These are phyloP conservation scores for Medicago truncatula DNA, from an alignment of 306 rosid species.

Conservation along the genomic window DNA sequence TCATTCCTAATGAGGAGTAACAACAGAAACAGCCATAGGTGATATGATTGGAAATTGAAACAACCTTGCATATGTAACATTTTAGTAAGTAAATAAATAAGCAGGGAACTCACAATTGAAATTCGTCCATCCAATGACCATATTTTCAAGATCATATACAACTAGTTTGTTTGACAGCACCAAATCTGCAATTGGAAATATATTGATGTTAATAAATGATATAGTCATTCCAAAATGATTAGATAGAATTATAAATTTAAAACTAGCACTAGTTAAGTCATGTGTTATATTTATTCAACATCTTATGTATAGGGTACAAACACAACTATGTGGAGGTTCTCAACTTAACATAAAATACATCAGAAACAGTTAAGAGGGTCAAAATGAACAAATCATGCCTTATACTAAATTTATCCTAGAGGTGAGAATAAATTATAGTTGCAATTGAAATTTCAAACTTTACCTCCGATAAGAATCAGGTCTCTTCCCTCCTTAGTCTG, in stretches of 20 bases:
- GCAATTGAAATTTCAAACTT: constrained; percentile 22
- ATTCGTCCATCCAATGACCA: constrained; percentile 71
- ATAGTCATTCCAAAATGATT: constrained; percentile 26
- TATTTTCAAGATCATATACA: constrained; percentile 67
- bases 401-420: constrained; percentile 23
- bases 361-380: constrained; percentile 16
- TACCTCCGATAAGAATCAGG: constrained; percentile 79
- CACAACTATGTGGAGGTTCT: constrained; percentile 12
- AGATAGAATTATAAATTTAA: constrained; percentile 30
- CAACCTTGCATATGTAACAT: too few species aligned
- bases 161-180: constrained; percentile 75
- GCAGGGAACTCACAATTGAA: constrained; percentile 68
- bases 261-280: constrained; percentile 2
- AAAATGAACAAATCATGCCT: constrained; percentile 22
- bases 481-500: constrained; percentile 54
- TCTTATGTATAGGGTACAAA: background rate
- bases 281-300: too few species aligned
- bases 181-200: constrained; percentile 66
- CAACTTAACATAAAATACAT: background rate
- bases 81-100: too few species aligned
- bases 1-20: too few species aligned
- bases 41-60: too few species aligned
- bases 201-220: constrained; percentile 31
- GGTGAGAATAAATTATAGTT: constrained; percentile 21
- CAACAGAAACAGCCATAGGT: too few species aligned